A percentile compares a stretch with the other conserved stretches of the same genome.
Evolutionary conservation across 1,284 basidiomycete species (phyloP).

Genomic region (Ceratobasidium papillatum): DNA sequence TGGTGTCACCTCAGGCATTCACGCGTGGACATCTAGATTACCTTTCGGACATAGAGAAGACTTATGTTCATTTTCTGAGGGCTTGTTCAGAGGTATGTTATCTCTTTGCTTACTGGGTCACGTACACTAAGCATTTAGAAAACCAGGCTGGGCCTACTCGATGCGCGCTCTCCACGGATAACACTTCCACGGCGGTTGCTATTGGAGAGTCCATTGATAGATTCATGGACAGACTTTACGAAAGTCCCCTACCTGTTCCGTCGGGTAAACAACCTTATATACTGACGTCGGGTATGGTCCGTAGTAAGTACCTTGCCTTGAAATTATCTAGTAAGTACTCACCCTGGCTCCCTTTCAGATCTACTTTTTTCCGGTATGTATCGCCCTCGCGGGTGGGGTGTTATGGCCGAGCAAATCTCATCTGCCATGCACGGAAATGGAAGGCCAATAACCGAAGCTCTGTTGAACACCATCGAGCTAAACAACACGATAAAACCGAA

Average conservation of each 20-base stretch:
- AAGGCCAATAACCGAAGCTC: conserved; percentile 40
- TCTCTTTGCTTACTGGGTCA: background rate
- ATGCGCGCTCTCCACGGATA: conserved; percentile 46
- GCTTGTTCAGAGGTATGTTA: conserved; percentile 46
- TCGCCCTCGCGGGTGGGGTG: conserved; percentile 46
- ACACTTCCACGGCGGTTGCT: conserved; percentile 41
- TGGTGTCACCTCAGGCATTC: too few relatives aligned
- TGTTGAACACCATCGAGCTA: conserved; percentile 45
- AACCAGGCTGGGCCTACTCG: conserved; percentile 47
- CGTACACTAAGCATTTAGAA: background rate
- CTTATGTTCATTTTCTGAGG: conserved; percentile 46
- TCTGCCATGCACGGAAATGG: conserved; percentile 46
- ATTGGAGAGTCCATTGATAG: conserved; percentile 45
- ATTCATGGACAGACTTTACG: conserved; percentile 45
- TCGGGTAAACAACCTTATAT: conserved; percentile 45
- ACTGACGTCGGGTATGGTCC: conserved; percentile 47
- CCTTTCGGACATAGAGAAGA: conserved; percentile 47
- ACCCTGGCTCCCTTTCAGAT: conserved; percentile 2
- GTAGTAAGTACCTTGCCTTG: too few relatives aligned
- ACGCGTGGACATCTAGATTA: conserved; percentile 39
- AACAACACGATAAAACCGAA: conserved; percentile 43
- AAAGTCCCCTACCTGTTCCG: conserved; percentile 46
- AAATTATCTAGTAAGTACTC: too few relatives aligned
- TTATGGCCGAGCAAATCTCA: conserved; percentile 44
- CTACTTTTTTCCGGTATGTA: conserved; percentile 46